Evolutionary conservation across 208 protist genomes (phyloP).

Genomic region (Leishmania mexicana): DNA sequence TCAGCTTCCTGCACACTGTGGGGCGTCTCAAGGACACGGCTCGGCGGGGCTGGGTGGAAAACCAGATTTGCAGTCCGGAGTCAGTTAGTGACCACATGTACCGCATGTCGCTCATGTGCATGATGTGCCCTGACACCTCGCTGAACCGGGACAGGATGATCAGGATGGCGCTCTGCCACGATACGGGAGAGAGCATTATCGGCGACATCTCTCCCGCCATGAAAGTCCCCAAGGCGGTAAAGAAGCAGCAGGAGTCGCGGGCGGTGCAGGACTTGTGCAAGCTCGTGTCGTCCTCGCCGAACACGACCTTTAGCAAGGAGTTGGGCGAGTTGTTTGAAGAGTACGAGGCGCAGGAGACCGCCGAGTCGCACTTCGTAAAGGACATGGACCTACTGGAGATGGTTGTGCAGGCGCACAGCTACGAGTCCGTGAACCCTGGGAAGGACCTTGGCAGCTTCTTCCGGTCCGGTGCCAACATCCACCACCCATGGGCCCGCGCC

Average conservation of each 20-base stretch:
- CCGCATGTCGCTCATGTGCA: slow-evolving; percentile 89
- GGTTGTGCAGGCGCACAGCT: slow-evolving; percentile 89
- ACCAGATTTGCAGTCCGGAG: slow-evolving; percentile 69
- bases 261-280: slow-evolving; percentile 60
- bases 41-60: slow-evolving; percentile 91
- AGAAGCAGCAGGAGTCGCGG: slow-evolving; percentile 62
- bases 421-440: slow-evolving; percentile 71
- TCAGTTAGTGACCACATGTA: slow-evolving; percentile 94
- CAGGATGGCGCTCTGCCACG: slow-evolving; percentile 91
- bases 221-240: slow-evolving; percentile 83
- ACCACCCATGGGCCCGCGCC: slow-evolving; percentile 73
- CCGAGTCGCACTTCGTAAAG: slow-evolving; percentile 87
- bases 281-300: slow-evolving; percentile 41
- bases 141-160: slow-evolving; percentile 80
- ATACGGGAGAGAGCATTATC: slow-evolving; percentile 86
- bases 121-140: slow-evolving; percentile 86
- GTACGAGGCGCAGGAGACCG: slow-evolving; percentile 86
- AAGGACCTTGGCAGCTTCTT: slow-evolving; percentile 86
- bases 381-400: slow-evolving; percentile 94
- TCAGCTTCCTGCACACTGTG: slow-evolving; percentile 77
- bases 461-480: slow-evolving; percentile 62
- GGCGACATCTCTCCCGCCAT: slow-evolving; percentile 89
- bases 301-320: slow-evolving; percentile 52
- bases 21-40: slow-evolving; percentile 83
- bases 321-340: slow-evolving; percentile 76